Conservation (phyloP, 1,139 yeast genomes). For the Taphrina deformans region DNA sequence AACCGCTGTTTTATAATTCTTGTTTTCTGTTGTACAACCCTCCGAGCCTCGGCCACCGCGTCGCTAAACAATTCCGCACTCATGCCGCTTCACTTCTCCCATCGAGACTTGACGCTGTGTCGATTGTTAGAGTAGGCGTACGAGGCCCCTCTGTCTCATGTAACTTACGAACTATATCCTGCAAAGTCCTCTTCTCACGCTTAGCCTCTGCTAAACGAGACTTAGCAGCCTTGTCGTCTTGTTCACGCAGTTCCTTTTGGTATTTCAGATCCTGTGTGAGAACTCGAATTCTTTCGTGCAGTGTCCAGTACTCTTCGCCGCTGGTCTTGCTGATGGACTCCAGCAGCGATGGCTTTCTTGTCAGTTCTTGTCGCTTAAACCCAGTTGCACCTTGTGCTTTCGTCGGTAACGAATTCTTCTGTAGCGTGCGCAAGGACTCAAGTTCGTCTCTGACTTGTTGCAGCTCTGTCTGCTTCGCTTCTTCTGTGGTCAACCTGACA, state of each 20-base stretch:
- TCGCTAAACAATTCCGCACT: neutral
- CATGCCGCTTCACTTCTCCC: neutral
- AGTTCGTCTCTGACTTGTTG: neutral
- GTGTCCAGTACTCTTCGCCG: conserved; percentile 10
- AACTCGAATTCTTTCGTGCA: conserved; percentile 10
- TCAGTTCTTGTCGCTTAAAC: neutral
- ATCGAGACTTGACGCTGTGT: neutral
- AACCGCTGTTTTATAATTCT: too few relatives aligned
- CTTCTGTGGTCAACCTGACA: neutral
- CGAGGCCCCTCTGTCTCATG: neutral
- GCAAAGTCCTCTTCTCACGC: neutral
- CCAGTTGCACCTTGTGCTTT: neutral
- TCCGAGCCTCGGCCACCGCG: neutral
- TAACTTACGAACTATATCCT: neutral
- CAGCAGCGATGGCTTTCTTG: neutral
- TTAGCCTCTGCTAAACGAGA: neutral
- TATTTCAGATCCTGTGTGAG: conserved; percentile 15
- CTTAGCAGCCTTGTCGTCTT: conserved; percentile 17
- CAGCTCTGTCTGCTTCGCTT: neutral
- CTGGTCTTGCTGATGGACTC: neutral
- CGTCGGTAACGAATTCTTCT: neutral
- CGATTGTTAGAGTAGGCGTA: neutral
- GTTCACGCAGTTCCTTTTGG: conserved; percentile 16
- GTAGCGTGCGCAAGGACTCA: neutral
- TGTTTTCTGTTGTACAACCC: neutral